These are phyloP conservation scores for Spizellomyces sp. DNA, from an alignment of 192 early-diverging fungal species.

Conservation along the genomic window DNA sequence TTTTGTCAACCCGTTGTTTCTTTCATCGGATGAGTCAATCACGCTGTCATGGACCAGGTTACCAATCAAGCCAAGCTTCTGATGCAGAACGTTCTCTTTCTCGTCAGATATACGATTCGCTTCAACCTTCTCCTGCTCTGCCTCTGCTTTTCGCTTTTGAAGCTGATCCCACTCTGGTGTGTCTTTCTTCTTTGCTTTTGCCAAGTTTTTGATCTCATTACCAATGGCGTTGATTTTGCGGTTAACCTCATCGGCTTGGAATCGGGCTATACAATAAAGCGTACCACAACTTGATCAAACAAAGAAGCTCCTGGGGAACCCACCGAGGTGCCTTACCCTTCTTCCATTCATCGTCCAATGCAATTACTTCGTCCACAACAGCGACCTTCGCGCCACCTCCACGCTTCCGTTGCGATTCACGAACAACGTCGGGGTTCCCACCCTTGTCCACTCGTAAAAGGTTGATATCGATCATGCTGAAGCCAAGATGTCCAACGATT, in stretches of 20 bases:
- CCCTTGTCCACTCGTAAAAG: slow-evolving; percentile 88
- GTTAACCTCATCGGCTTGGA: slow-evolving; percentile 85
- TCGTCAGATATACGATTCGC: slow-evolving; percentile 59
- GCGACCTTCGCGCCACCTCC: slow-evolving; percentile 72
- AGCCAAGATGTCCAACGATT: no score
- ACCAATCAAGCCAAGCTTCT: slow-evolving; percentile 74
- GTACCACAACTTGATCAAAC: not conserved
- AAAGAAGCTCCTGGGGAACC: not conserved
- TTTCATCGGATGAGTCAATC: slow-evolving; percentile 82
- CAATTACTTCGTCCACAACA: slow-evolving; percentile 90
- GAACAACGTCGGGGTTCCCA: slow-evolving; percentile 89
- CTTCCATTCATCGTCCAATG: slow-evolving; percentile 86
- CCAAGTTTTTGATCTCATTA: slow-evolving; percentile 86
- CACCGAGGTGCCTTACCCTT: slow-evolving; percentile 58
- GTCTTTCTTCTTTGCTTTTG: slow-evolving; percentile 68
- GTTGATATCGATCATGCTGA: slow-evolving; percentile 77
- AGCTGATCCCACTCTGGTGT: slow-evolving; percentile 20
- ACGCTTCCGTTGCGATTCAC: slow-evolving; percentile 90
- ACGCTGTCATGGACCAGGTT: slow-evolving; percentile 96
- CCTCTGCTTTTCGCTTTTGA: slow-evolving; percentile 76
- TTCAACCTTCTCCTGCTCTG: slow-evolving; percentile 70
- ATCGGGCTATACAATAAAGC: slow-evolving; percentile 61
- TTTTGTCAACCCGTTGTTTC: slow-evolving; percentile 48
- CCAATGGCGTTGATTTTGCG: slow-evolving; percentile 89
- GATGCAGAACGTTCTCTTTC: slow-evolving; percentile 66